Evolutionary conservation across 306 rosid species (phyloP).

Genomic region (Medicago arabica): DNA sequence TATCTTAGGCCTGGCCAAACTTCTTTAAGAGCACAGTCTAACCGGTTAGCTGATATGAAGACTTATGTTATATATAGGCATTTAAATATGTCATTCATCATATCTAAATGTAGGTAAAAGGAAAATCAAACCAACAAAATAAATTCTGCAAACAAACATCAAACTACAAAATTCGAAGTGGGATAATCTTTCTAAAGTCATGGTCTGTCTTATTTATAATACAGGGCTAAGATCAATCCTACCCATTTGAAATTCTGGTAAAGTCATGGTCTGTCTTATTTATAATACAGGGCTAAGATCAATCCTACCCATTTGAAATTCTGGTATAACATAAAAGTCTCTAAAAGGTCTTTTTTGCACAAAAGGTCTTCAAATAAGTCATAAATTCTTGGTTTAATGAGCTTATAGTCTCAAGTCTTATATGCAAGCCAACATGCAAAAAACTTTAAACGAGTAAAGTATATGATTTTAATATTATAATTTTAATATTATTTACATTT

Average conservation of each 20-base stretch:
- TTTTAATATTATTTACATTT: background rate
- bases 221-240: background rate
- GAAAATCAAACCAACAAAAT: conserved; percentile 1
- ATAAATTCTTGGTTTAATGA: background rate
- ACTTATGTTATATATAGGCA: background rate
- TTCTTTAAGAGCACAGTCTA: too few species aligned
- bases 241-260: background rate
- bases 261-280: background rate
- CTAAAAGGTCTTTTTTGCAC: background rate
- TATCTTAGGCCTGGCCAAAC: too few species aligned
- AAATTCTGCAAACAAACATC: background rate
- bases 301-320: background rate
- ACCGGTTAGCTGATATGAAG: background rate
- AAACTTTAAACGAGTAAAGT: background rate
- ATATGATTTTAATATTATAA: background rate
- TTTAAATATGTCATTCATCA: background rate
- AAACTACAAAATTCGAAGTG: background rate
- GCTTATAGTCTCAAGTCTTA: background rate
- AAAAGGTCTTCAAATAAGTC: conserved; percentile 1
- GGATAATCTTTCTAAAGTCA: background rate
- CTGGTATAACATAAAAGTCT: background rate
- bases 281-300: background rate
- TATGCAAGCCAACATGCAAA: background rate
- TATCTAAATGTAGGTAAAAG: background rate
- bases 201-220: background rate